phyloP scores from a whole-genome alignment of 805 yeast species.

The Priceomyces castillae region DNA sequence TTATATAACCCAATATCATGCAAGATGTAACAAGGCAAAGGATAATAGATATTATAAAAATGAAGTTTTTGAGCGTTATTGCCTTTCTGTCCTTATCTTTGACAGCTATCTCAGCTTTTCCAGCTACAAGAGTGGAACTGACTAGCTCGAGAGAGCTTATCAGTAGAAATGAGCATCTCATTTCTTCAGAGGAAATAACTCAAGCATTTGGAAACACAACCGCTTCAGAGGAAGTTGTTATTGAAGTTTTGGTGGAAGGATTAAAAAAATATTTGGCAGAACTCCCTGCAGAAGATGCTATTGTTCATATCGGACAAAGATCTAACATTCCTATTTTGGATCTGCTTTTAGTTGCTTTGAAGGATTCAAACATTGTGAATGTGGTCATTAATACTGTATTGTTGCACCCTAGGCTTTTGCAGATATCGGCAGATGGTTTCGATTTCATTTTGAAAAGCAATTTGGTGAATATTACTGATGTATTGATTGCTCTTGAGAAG shows the following conservation, averaged over 20 bases:
- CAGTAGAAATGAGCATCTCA: background rate
- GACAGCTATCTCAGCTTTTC: background rate
- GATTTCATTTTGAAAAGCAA: constrained; percentile 18
- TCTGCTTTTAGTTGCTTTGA: constrained; percentile 17
- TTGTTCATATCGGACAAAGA: constrained; percentile 4
- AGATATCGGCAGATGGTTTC: constrained; percentile 18
- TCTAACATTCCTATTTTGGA: constrained; percentile 24
- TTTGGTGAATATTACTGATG: constrained; percentile 20
- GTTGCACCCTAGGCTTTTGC: constrained; percentile 19
- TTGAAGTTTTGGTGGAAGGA: constrained; percentile 1
- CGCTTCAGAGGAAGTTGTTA: background rate
- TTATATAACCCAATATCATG: too few species aligned
- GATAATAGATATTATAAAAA: background rate
- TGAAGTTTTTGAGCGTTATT: background rate
- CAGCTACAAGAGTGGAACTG: background rate
- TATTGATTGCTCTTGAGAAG: constrained; percentile 22
- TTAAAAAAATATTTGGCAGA: background rate
- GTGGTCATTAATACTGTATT: constrained; percentile 21
- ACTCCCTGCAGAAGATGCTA: background rate
- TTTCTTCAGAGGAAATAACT: background rate
- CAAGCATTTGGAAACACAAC: background rate
- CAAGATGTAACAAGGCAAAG: too few species aligned
- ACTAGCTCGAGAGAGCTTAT: background rate
- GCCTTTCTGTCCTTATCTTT: background rate
- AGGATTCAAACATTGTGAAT: constrained; percentile 21